Conservation (phyloP, 768 basidiomycete genomes). For the Pleurotus pulmonarius region DNA sequence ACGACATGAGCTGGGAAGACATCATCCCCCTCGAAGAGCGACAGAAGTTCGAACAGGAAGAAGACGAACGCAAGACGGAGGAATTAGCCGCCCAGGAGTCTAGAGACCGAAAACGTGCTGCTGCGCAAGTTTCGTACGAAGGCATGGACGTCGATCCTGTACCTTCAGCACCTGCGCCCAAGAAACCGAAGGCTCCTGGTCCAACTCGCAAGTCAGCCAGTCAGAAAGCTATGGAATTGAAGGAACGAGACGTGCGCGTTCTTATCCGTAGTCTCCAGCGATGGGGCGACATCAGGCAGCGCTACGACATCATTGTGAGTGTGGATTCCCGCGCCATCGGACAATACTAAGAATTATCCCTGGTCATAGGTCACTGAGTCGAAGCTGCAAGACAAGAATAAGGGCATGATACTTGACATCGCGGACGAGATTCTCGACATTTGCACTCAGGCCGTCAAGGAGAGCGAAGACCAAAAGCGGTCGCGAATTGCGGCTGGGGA, state of each 20-base stretch:
- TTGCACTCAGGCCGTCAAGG: slow-evolving; percentile 79
- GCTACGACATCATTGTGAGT: slow-evolving; percentile 92
- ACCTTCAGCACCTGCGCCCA: slow-evolving; percentile 52
- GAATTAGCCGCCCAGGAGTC: slow-evolving; percentile 67
- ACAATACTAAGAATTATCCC: slow-evolving; percentile 2
- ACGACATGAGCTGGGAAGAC: slow-evolving; percentile 98
- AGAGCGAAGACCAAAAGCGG: slow-evolving; percentile 80
- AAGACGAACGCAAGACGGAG: slow-evolving; percentile 70
- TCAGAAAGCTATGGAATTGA: slow-evolving; percentile 94
- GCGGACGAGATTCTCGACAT: slow-evolving; percentile 90
- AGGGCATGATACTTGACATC: slow-evolving; percentile 84
- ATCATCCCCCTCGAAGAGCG: slow-evolving; percentile 95
- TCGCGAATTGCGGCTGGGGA: slow-evolving; percentile 76
- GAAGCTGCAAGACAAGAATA: slow-evolving; percentile 92
- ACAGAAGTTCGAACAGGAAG: slow-evolving; percentile 77
- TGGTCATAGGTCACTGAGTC: slow-evolving; percentile 75
- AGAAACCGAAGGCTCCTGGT: slow-evolving; percentile 71
- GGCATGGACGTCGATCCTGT: slow-evolving; percentile 90
- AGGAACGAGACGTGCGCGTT: slow-evolving; percentile 95
- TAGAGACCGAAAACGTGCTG: slow-evolving; percentile 76
- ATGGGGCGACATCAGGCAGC: slow-evolving; percentile 95
- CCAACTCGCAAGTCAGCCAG: slow-evolving; percentile 85
- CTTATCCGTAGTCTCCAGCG: slow-evolving; percentile 92
- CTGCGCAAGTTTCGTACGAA: slow-evolving; percentile 86
- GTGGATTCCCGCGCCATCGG: slow-evolving; percentile 5